Conservation (phyloP, 1,139 yeast species). For the Candida tropicalis region DNA sequence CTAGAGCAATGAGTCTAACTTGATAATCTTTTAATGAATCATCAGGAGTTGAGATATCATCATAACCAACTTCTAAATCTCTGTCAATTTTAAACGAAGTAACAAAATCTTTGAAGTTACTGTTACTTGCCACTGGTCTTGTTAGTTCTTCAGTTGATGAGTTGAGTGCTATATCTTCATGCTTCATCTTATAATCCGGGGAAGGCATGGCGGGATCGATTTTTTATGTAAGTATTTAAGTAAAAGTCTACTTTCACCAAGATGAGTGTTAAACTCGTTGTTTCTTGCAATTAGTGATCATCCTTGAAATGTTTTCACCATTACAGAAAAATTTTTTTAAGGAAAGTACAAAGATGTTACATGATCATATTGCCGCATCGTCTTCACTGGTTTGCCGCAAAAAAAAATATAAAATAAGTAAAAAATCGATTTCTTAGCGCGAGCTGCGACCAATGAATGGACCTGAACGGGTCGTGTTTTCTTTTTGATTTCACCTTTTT, state of each 20-base stretch:
- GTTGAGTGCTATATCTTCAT: not conserved
- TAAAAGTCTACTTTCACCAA: no score
- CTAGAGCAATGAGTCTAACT: slow-evolving; percentile 71
- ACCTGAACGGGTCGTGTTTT: no score
- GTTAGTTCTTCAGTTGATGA: not conserved
- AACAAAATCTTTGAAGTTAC: slow-evolving; percentile 6
- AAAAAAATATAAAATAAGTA: slow-evolving; percentile 1
- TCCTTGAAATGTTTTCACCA: no score
- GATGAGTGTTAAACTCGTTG: not conserved
- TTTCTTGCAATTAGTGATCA: slow-evolving; percentile 4
- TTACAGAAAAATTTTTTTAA: not conserved
- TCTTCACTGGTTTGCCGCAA: slow-evolving; percentile 3
- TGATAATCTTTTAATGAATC: slow-evolving; percentile 32
- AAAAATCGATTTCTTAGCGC: no score
- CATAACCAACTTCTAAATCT: slow-evolving; percentile 13
- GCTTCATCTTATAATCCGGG: slow-evolving; percentile 1
- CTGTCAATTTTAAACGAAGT: slow-evolving; percentile 15
- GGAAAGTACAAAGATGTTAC: not conserved
- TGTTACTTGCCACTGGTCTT: not conserved
- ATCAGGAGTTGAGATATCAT: slow-evolving; percentile 16
- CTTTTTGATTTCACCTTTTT: no score
- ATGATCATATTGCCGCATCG: slow-evolving; percentile 2
- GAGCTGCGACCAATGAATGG: no score
- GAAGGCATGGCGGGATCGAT: slow-evolving; percentile 1
- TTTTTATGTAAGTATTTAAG: no score